A percentile compares a stretch with the other conserved stretches of the same genome.
These are phyloP conservation scores for Cordyceps tenuipes DNA, from an alignment of 2,329 filamentous ascomycete genomes.

Conservation along the genomic window DNA sequence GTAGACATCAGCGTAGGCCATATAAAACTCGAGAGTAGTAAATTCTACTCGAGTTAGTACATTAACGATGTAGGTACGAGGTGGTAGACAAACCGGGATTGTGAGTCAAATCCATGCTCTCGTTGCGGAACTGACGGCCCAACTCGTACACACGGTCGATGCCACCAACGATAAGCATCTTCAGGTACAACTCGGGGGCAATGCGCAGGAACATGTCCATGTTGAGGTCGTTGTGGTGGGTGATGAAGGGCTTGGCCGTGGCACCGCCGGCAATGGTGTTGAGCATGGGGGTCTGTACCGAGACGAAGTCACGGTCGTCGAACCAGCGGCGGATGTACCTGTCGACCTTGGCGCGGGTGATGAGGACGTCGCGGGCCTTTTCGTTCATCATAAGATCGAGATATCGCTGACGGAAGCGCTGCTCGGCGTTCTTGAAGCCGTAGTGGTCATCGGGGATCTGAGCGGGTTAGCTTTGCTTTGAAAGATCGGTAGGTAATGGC, in stretches of 20 bases:
- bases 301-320: constrained; percentile 77
- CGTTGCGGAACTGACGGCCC: constrained; percentile 91
- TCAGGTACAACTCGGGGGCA: constrained; percentile 91
- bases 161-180: constrained; percentile 91
- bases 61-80: background rate
- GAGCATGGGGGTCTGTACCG: constrained; percentile 97
- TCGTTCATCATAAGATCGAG: constrained; percentile 98
- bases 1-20: constrained; percentile 85
- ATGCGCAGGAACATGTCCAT: constrained; percentile 94
- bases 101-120: constrained; percentile 66
- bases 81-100: constrained; percentile 48
- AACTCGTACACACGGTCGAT: constrained; percentile 94
- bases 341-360: constrained; percentile 80
- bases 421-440: constrained; percentile 92
- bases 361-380: constrained; percentile 70
- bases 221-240: constrained; percentile 91
- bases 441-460: constrained; percentile 72
- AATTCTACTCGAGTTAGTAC: constrained; percentile 55
- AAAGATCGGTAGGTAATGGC: background rate
- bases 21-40: constrained; percentile 95
- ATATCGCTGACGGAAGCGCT: constrained; percentile 86
- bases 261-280: constrained; percentile 92
- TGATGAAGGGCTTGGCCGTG: constrained; percentile 86
- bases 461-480: background rate
- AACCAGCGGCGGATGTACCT: constrained; percentile 84